A percentile compares a stretch with the other conserved stretches of the same genome.
Evolutionary conservation across 2,329 filamentous ascomycete genomes (phyloP).

Genomic region (Xylariales sp.): DNA sequence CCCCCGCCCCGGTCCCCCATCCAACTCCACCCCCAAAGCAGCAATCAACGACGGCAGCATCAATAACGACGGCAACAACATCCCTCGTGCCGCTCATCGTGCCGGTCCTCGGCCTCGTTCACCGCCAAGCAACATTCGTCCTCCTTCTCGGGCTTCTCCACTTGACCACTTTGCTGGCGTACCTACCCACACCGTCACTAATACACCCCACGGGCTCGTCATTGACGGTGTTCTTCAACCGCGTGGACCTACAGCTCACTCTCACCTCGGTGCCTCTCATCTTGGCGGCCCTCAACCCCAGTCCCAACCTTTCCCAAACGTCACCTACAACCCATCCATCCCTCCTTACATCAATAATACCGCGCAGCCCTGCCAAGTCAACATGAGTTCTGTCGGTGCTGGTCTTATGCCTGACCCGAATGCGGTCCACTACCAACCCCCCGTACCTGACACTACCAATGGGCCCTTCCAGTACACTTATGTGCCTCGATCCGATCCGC

Average conservation of each 20-base stretch:
- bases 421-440: constrained; percentile 67
- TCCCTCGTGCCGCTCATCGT: too few species aligned
- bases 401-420: constrained; percentile 53
- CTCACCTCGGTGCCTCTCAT: constrained; percentile 17
- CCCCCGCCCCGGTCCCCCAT: neutral
- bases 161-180: constrained; percentile 1
- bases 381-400: constrained; percentile 58
- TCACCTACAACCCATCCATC: constrained; percentile 25
- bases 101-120: neutral
- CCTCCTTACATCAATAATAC: constrained; percentile 28
- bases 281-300: constrained; percentile 36
- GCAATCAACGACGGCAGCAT: constrained; percentile 10
- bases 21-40: constrained; percentile 1
- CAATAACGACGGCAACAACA: constrained; percentile 1
- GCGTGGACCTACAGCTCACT: constrained; percentile 19
- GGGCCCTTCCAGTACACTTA: constrained; percentile 68
- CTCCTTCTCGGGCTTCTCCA: neutral
- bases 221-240: constrained; percentile 38
- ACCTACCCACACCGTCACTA: constrained; percentile 32
- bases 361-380: constrained; percentile 37
- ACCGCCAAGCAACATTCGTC: neutral
- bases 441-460: constrained; percentile 67
- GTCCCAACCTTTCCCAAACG: constrained; percentile 29
- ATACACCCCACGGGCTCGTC: constrained; percentile 37
- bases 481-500: constrained; percentile 63